These are phyloP conservation scores for Populus deltoides DNA, from an alignment of 345 rosid genomes.

Conservation along the genomic window DNA sequence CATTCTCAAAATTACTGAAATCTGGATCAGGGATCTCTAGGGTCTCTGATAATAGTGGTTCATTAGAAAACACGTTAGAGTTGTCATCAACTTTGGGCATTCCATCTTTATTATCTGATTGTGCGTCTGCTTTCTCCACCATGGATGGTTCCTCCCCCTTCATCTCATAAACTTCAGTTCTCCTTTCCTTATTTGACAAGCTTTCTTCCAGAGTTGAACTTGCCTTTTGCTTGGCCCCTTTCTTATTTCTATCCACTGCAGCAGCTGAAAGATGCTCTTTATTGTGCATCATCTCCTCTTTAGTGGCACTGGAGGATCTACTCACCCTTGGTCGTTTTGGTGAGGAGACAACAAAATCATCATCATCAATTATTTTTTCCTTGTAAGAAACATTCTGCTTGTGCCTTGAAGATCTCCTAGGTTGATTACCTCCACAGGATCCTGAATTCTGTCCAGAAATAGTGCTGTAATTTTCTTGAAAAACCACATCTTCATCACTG, in stretches of 20 bases:
- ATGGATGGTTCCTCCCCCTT: constrained; percentile 26
- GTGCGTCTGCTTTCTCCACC: background rate
- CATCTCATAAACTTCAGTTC: constrained; percentile 17
- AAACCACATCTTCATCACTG: constrained; percentile 23
- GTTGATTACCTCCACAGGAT: constrained; percentile 16
- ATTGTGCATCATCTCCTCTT: constrained; percentile 8
- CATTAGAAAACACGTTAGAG: constrained; percentile 6
- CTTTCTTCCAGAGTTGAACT: constrained; percentile 26
- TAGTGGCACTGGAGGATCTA: constrained; percentile 9
- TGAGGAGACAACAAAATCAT: constrained; percentile 30
- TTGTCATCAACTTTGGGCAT: constrained; percentile 18
- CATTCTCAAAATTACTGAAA: constrained; percentile 61
- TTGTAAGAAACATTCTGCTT: constrained; percentile 37
- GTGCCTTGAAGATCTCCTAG: constrained; percentile 52
- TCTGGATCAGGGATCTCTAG: constrained; percentile 61
- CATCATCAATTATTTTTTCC: constrained; percentile 31
- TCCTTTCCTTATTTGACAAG: constrained; percentile 23
- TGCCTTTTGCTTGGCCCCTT: constrained; percentile 25
- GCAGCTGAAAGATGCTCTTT: constrained; percentile 27
- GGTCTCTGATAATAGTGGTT: background rate
- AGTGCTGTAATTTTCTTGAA: constrained; percentile 24
- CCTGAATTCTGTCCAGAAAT: constrained; percentile 19
- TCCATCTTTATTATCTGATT: constrained; percentile 13
- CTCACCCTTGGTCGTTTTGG: constrained; percentile 36
- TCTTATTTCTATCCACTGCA: constrained; percentile 7